These are phyloP conservation scores for Bifiguratus adelaidae DNA, from an alignment of 192 early-diverging fungal species.

Conservation along the genomic window DNA sequence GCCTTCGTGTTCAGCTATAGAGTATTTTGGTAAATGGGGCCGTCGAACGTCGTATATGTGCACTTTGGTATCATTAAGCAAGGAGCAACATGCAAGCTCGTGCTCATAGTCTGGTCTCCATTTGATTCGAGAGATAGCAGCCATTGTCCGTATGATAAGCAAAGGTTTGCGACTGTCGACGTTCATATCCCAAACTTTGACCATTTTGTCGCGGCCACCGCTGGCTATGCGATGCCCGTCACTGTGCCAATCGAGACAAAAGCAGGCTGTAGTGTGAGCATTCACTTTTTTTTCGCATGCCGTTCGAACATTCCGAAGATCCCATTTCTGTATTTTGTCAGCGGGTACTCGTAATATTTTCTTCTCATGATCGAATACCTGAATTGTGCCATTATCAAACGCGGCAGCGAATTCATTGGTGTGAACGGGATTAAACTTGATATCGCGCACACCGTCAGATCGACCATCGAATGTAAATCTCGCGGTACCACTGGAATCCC, in stretches of 20 bases:
- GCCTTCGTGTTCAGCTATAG: constrained; percentile 57
- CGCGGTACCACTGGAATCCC: constrained; percentile 29
- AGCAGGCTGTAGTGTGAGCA: constrained; percentile 55
- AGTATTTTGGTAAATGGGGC: constrained; percentile 54
- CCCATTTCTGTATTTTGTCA: constrained; percentile 55
- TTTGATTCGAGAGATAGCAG: constrained; percentile 50
- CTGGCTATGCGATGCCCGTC: constrained; percentile 57
- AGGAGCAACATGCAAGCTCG: constrained; percentile 62
- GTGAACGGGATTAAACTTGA: constrained; percentile 58
- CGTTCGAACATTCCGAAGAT: constrained; percentile 48
- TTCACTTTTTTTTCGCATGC: constrained; percentile 50
- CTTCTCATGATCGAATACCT: constrained; percentile 26
- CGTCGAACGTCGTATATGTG: constrained; percentile 64
- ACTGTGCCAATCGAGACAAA: constrained; percentile 70
- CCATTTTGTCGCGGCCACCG: constrained; percentile 65
- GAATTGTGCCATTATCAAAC: constrained; percentile 70
- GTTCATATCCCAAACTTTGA: constrained; percentile 70
- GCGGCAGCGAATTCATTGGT: constrained; percentile 62
- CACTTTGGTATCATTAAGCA: constrained; percentile 49
- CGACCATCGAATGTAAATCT: constrained; percentile 58
- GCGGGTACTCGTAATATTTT: background rate
- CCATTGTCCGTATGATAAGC: constrained; percentile 52
- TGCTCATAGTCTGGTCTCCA: constrained; percentile 59
- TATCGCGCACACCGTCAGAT: constrained; percentile 68
- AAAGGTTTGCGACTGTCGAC: constrained; percentile 45